A percentile compares a stretch with the other conserved stretches of the same genome.
phyloP scores from a whole-genome alignment of 2,329 filamentous ascomycete species.

The Simplicillium sp. region DNA sequence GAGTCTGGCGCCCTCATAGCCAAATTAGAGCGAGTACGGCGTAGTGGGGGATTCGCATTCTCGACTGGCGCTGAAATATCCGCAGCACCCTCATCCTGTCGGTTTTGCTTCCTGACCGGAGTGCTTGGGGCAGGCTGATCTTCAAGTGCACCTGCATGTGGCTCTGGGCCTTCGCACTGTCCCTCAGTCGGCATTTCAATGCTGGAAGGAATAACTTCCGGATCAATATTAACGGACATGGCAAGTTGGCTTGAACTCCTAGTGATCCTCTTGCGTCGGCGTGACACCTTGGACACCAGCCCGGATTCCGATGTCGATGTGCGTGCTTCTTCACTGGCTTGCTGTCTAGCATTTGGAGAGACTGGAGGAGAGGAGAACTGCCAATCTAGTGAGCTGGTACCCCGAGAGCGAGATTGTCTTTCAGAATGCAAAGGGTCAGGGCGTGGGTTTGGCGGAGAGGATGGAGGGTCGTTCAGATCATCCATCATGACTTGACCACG shows the following conservation, averaged over 20 bases:
- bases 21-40: no score
- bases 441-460: constrained; percentile 47
- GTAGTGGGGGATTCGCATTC: no score
- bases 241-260: constrained; percentile 5
- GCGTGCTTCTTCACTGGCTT: background rate
- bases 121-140: background rate
- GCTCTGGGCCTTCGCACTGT: background rate
- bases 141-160: background rate
- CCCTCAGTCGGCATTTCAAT: background rate
- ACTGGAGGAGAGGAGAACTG: constrained; percentile 49
- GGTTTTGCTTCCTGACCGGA: background rate
- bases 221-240: background rate
- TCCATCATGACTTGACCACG: constrained; percentile 43
- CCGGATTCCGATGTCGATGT: background rate
- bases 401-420: constrained; percentile 38
- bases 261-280: constrained; percentile 3
- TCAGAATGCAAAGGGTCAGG: constrained; percentile 42
- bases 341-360: constrained; percentile 27
- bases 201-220: constrained; percentile 6
- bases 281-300: constrained; percentile 1
- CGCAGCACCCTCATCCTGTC: background rate
- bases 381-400: constrained; percentile 28
- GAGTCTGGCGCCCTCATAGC: no score
- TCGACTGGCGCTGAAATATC: no score
- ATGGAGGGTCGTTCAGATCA: constrained; percentile 44